phyloP scores from a whole-genome alignment of 805 yeast genomes.

The Metschnikowia cerradonensis region DNA sequence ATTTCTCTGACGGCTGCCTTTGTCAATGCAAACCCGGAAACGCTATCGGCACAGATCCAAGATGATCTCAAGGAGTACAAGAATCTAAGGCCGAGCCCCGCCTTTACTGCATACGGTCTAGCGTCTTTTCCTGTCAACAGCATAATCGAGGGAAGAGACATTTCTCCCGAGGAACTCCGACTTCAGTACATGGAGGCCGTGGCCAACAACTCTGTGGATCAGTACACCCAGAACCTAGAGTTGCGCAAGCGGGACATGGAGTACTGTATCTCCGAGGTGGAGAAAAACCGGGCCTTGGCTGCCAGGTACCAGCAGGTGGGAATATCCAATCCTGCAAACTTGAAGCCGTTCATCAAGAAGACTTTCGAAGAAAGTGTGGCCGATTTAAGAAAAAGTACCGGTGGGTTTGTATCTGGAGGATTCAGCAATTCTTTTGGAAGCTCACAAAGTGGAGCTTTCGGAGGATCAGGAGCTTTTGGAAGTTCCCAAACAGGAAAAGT shows the following conservation, averaged over 20 bases:
- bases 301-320: conserved; percentile 51
- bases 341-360: conserved; percentile 28
- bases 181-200: conserved; percentile 43
- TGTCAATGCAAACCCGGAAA: conserved; percentile 7
- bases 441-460: conserved; percentile 8
- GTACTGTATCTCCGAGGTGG: conserved; percentile 27
- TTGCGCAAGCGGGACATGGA: conserved; percentile 22
- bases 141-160: conserved; percentile 48
- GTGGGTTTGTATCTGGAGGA: background rate
- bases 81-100: conserved; percentile 27
- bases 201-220: conserved; percentile 29
- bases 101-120: conserved; percentile 47
- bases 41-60: conserved; percentile 17
- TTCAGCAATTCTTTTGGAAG: conserved; percentile 9
- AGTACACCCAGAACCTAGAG: conserved; percentile 37
- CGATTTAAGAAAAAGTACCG: conserved; percentile 8
- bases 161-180: conserved; percentile 52
- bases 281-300: conserved; percentile 43
- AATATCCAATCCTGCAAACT: conserved; percentile 1
- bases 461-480: conserved; percentile 9
- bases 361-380: conserved; percentile 27
- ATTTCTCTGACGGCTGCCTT: conserved; percentile 7
- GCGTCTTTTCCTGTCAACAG: conserved; percentile 45
- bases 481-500: conserved; percentile 7
- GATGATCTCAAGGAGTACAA: conserved; percentile 22